Base-by-base conservation (phyloP, 2,329 filamentous ascomycete genomes). In the Ceratocystis eucalypticola region DNA sequence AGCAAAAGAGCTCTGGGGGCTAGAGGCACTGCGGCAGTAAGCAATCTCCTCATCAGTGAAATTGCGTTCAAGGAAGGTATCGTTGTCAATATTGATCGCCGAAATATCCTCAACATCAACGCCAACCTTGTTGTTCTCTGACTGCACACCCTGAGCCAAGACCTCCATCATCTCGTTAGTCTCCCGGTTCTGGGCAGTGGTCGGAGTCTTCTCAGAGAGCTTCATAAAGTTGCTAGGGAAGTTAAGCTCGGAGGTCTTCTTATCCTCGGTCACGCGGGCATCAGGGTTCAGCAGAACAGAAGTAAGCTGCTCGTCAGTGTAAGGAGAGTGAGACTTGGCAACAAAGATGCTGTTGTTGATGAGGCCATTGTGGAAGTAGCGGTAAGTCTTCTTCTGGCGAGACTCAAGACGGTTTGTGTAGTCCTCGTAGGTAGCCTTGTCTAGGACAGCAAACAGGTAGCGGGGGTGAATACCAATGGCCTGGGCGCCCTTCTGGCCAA, bases 321-420 rank as follows among this genome's bases (percentile, higher is more conserved):
- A 99, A 57, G 94, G 95, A 57, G 92, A 83, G 75, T 92, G 87
- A 74, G 84, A 83, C 86, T 99, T 99, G 76, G 95, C 92, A 69
- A 96, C 91, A 78, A 99, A 99, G 76, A 99, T 84, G 70, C 86
- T 90, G 82, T 99, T 97, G 82, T 96, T 96, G 82, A 97, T 92
- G 76, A 99, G 82, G 69, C 93, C 92, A 72, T 96, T 96, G 80
- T 99, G 95, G 86, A 95, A 96, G 85, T 90, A 97, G 70, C 94
- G 86, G 82, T 99, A 99, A 0, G 94, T 91, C 81, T 93, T 96
- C 90, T 96, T 97, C 78, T 99, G 95, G 70, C 94, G 86, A 48
- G 91, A 87, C 73, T 91, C 88, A 20, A 97, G 91, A 83, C 96
- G 97, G 73, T 80, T 79, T 75, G 87, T 88, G 83, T 99, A 99